A percentile compares a stretch with the other conserved stretches of the same genome.
phyloP scores from a whole-genome alignment of 768 basidiomycete genomes.

The Naematelia aurantialba region DNA sequence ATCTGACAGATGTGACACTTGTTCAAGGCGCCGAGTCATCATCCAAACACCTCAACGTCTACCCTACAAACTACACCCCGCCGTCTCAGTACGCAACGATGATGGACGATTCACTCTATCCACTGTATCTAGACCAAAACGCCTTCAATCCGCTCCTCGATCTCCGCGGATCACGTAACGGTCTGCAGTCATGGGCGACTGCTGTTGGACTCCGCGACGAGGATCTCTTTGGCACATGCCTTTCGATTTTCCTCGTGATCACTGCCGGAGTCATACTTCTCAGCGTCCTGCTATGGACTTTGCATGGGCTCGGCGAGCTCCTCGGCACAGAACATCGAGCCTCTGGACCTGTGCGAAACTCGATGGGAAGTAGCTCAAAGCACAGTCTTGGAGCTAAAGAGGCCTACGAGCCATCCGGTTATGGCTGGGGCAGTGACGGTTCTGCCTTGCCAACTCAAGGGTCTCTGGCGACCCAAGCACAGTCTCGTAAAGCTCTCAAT shows the following conservation, averaged over 20 bases:
- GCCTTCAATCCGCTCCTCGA: constrained; percentile 69
- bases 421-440: constrained; percentile 1
- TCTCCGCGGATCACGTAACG: constrained; percentile 60
- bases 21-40: constrained; percentile 54
- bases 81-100: constrained; percentile 71
- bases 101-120: constrained; percentile 64
- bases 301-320: constrained; percentile 56
- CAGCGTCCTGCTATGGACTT: constrained; percentile 67
- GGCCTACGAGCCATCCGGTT: constrained; percentile 4
- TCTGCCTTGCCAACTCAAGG: constrained; percentile 18
- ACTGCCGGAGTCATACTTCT: constrained; percentile 67
- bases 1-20: constrained; percentile 66
- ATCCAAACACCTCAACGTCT: constrained; percentile 63
- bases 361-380: constrained; percentile 9
- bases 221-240: constrained; percentile 76
- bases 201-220: constrained; percentile 75
- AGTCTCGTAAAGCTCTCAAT: constrained; percentile 2
- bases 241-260: constrained; percentile 77
- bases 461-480: constrained; percentile 2
- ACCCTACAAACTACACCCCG: constrained; percentile 59
- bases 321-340: constrained; percentile 10
- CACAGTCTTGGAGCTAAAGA: constrained; percentile 27
- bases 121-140: constrained; percentile 68
- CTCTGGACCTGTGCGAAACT: not conserved
- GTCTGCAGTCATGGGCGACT: constrained; percentile 79